Percentiles rank a stretch among this genome's conserved stretches.
phyloP scores from a whole-genome alignment of 768 basidiomycete genomes.

The Rhizopogon vinicolor region DNA sequence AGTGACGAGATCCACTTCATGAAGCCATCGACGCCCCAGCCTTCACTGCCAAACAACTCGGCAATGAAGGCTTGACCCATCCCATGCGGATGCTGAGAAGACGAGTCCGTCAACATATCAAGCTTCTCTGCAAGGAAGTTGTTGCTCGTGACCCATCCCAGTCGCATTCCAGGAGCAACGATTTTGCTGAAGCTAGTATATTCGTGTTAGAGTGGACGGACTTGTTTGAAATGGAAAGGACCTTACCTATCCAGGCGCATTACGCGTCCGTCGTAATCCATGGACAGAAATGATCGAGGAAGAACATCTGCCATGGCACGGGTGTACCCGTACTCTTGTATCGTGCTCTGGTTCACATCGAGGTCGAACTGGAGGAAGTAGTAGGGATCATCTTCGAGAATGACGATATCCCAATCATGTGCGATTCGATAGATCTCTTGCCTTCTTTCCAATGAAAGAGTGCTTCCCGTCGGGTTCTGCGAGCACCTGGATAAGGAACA shows the following conservation, averaged over 20 bases:
- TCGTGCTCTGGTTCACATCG: constrained; percentile 11
- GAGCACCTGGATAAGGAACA: constrained; percentile 18
- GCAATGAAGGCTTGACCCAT: constrained; percentile 44
- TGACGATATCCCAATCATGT: constrained; percentile 46
- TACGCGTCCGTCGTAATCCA: constrained; percentile 47
- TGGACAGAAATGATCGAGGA: constrained; percentile 39
- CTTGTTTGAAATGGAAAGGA: not conserved
- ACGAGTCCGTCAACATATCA: constrained; percentile 40
- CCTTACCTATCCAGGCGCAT: constrained; percentile 40
- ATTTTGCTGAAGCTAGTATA: constrained; percentile 42
- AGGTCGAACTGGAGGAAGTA: constrained; percentile 43
- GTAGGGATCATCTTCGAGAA: constrained; percentile 50
- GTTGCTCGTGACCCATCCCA: constrained; percentile 45
- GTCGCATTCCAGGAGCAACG: constrained; percentile 50
- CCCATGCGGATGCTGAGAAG: constrained; percentile 46
- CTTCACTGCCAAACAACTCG: constrained; percentile 35
- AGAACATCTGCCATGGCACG: constrained; percentile 28
- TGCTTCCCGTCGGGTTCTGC: constrained; percentile 50
- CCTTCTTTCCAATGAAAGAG: constrained; percentile 39
- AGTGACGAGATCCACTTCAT: constrained; percentile 42
- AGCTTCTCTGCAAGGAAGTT: constrained; percentile 38
- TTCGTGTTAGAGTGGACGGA: not conserved
- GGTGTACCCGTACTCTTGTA: constrained; percentile 23
- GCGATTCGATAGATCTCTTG: constrained; percentile 43
- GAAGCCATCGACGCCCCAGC: constrained; percentile 42